These are phyloP conservation scores for Bolboschoenus planiculmis DNA, from an alignment of 176 grass and related monocot genomes.

Conservation along the genomic window DNA sequence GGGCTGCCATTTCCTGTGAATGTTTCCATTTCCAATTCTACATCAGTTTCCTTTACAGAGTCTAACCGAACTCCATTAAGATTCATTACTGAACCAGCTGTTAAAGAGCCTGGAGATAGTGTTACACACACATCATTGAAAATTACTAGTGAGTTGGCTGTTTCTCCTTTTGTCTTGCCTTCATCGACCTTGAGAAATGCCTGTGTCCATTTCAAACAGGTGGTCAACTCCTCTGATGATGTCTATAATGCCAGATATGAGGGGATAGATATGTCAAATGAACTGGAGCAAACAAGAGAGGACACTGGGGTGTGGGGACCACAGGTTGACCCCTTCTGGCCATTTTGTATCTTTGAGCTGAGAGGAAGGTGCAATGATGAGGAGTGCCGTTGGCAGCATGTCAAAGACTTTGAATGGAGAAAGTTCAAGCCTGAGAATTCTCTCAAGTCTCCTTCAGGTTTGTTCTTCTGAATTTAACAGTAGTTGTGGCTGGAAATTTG, in stretches of 20 bases:
- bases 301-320: constrained; percentile 15
- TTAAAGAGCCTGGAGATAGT: not conserved
- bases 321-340: constrained; percentile 83
- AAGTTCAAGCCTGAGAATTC: constrained; percentile 37
- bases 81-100: not conserved
- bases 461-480: constrained; percentile 3
- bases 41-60: not conserved
- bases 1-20: not conserved
- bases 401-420: constrained; percentile 51
- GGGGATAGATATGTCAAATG: constrained; percentile 31
- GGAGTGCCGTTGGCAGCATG: constrained; percentile 89
- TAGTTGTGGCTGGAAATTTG: not conserved
- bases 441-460: constrained; percentile 42
- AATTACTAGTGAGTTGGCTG: not conserved
- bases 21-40: not conserved
- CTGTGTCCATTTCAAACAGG: constrained; percentile 30
- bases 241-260: constrained; percentile 21
- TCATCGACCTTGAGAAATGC: not conserved
- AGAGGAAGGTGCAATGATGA: constrained; percentile 97
- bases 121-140: not conserved
- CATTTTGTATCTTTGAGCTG: constrained; percentile 96
- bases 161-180: constrained; percentile 3
- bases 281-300: constrained; percentile 25
- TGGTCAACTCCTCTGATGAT: constrained; percentile 15
- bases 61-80: not conserved